A percentile compares a stretch with the other conserved stretches of the same genome.
phyloP scores from a whole-genome alignment of 169 alveolate species.

The Eimeria maxima region DNA sequence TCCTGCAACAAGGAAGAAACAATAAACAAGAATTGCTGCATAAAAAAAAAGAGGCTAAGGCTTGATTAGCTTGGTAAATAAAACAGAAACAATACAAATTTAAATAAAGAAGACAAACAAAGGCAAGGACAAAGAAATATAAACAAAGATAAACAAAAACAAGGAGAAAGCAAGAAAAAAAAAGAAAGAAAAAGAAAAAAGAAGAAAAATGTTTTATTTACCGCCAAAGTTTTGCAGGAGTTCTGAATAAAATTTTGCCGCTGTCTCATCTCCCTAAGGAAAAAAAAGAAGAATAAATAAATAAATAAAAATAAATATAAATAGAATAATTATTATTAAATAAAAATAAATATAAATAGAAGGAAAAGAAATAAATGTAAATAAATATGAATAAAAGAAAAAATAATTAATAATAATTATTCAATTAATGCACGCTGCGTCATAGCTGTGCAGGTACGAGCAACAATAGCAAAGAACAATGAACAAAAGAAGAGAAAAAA shows the following conservation, averaged over 20 bases:
- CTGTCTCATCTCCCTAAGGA: background rate
- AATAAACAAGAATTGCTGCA: too few relatives aligned
- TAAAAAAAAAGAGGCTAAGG: background rate
- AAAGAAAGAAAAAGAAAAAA: too few relatives aligned
- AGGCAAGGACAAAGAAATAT: too few relatives aligned
- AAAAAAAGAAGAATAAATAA: background rate
- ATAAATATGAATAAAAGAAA: too few relatives aligned
- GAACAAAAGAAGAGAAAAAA: background rate
- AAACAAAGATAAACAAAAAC: too few relatives aligned
- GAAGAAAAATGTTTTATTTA: too few relatives aligned
- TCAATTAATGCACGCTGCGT: too few relatives aligned
- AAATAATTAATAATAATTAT: background rate
- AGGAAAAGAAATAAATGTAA: background rate
- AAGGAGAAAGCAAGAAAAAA: background rate
- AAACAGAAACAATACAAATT: background rate
- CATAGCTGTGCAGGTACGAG: too few relatives aligned
- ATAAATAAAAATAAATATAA: background rate
- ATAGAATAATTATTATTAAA: background rate
- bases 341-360: background rate
- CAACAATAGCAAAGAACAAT: background rate
- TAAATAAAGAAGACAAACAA: too few relatives aligned
- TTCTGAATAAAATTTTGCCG: background rate
- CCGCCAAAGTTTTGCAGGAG: too few relatives aligned
- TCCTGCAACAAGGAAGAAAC: background rate
- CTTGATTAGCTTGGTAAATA: background rate